Conservation (phyloP, 139 green algal genomes). For the Chlorella vulgaris region DNA sequence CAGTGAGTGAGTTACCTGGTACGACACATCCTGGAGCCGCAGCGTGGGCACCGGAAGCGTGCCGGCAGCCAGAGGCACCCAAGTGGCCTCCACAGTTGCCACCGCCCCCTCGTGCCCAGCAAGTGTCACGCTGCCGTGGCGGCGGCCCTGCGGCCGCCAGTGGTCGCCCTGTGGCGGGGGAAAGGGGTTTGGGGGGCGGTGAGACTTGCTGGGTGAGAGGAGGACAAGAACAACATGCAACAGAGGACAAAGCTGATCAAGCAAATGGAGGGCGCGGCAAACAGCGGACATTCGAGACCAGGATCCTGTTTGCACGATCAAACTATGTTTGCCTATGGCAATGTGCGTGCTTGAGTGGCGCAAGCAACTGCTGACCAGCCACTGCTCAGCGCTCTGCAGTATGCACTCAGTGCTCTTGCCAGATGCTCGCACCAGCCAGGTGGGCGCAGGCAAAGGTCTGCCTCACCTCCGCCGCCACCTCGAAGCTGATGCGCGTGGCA, state of each 20-base stretch:
- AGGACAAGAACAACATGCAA: no score
- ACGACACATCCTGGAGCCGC: neutral
- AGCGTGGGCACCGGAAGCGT: conserved; percentile 54
- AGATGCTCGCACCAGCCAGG: neutral
- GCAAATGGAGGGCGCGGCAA: no score
- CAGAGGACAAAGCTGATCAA: no score
- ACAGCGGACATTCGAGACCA: no score
- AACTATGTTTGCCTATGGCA: no score
- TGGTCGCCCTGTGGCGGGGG: conserved; percentile 24
- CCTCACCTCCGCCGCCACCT: conserved; percentile 39
- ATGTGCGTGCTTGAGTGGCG: no score
- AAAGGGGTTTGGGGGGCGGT: neutral
- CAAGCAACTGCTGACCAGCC: no score
- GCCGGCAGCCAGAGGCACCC: conserved; percentile 46
- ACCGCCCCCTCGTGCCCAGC: conserved; percentile 23
- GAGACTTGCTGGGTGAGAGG: neutral
- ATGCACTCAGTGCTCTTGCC: no score
- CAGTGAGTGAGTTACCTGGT: neutral
- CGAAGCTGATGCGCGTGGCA: conserved; percentile 32
- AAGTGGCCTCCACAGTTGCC: conserved; percentile 57
- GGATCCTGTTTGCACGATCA: no score
- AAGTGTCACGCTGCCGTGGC: conserved; percentile 34
- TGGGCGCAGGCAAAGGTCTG: no score
- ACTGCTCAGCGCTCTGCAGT: no score
- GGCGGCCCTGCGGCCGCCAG: conserved; percentile 35